These are phyloP conservation scores for Cephaloascus fragrans DNA, from an alignment of 805 yeast genomes.

Conservation along the genomic window DNA sequence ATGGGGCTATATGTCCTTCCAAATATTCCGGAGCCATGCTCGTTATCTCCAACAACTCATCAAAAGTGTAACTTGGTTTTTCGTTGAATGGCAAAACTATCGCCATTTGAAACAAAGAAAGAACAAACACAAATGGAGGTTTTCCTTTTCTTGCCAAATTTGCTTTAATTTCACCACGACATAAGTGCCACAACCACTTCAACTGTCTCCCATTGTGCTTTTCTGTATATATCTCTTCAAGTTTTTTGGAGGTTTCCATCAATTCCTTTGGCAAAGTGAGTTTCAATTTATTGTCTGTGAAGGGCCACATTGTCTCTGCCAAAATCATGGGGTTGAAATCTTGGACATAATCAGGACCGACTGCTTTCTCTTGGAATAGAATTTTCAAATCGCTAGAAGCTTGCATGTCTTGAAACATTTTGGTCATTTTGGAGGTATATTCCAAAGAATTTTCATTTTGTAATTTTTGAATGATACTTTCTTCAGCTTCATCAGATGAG, in stretches of 20 bases:
- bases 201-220: slow-evolving; percentile 83
- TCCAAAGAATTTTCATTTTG: slow-evolving; percentile 87
- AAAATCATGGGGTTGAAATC: slow-evolving; percentile 70
- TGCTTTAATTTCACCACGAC: slow-evolving; percentile 86
- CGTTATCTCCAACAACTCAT: slow-evolving; percentile 55
- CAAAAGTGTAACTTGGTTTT: slow-evolving; percentile 45
- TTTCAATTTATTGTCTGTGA: slow-evolving; percentile 31
- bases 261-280: slow-evolving; percentile 65
- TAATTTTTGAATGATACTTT: slow-evolving; percentile 70
- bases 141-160: slow-evolving; percentile 73
- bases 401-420: slow-evolving; percentile 92
- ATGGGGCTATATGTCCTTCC: slow-evolving; percentile 69
- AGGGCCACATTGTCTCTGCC: slow-evolving; percentile 89
- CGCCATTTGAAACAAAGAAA: slow-evolving; percentile 80
- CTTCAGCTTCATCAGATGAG: slow-evolving; percentile 79
- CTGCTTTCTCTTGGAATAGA: slow-evolving; percentile 40
- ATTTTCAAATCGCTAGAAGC: slow-evolving; percentile 67
- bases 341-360: slow-evolving; percentile 20
- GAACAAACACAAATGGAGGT: slow-evolving; percentile 72
- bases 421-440: slow-evolving; percentile 86
- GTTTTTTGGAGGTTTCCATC: slow-evolving; percentile 50
- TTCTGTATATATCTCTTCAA: slow-evolving; percentile 57
- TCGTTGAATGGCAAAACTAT: slow-evolving; percentile 79
- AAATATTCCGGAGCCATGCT: slow-evolving; percentile 57
- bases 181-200: slow-evolving; percentile 94